Evolutionary conservation across 192 early-diverging fungal genomes (phyloP), one percentile per base, ranked within the genome.

Genomic region (Diversispora epigaea): DNA sequence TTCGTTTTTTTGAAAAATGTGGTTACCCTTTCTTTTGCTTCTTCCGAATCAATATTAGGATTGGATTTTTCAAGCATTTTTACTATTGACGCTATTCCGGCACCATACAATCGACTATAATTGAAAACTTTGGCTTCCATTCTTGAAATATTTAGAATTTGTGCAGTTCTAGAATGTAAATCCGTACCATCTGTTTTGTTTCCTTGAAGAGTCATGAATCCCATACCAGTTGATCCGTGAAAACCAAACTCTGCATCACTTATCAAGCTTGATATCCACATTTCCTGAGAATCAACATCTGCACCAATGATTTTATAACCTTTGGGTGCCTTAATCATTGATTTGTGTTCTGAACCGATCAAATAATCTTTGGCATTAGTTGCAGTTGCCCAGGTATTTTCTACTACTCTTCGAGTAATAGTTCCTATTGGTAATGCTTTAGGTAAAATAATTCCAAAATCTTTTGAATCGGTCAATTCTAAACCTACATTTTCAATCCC

Each of bases 151-250:
- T 91, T 92, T 71, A 96, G 71, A 72, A 99, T 94, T 19, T 84
- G 77, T 0, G 94, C 97, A 0, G 97, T 96, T 74, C 90, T 91
- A 3, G 96, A 96, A 76, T 99, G 97, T 69, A 99, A 75, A 81
- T 99, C 97, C 0, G 97, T 97, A 17, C 89, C 91, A 10, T 86
- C 87, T 0, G 87, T 68, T 83, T 99, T 99, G 1, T 89, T 93
- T 0, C 97, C 97, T 79, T 99, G 96, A 55, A 99, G 82, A 2
- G 94, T 99, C 97, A 99, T 97, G 89, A 94, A 99, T 4, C 97
- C 95, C 25, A 99, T 81, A 1, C 96, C 94, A 1, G 94, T 95
- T 0, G 90, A 91, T 6, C 97, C 97, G 71, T 97, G 95, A 77
- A 92, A 91, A 10, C 91, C 86, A 77, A 99, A 94, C 83, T 96